phyloP scores from a whole-genome alignment of 2,329 filamentous ascomycete genomes.

The Bipolaris gigantea region DNA sequence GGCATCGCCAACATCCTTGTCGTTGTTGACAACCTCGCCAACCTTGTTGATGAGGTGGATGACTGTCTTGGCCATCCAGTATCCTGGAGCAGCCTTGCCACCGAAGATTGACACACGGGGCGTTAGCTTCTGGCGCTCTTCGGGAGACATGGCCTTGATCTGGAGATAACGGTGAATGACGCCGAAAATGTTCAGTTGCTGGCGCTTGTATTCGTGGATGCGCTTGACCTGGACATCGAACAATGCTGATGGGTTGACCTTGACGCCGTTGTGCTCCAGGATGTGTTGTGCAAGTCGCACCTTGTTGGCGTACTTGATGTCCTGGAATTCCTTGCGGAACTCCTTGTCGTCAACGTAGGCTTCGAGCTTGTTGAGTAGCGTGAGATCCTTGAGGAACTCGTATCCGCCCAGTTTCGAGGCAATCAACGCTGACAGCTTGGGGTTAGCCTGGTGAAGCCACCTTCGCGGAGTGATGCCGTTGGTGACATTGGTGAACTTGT shows the following conservation, averaged over 20 bases:
- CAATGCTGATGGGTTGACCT: conserved; percentile 81
- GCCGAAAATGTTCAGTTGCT: conserved; percentile 98
- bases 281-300: conserved; percentile 89
- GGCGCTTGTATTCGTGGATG: conserved; percentile 98
- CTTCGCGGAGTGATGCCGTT: conserved; percentile 95
- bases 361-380: conserved; percentile 82
- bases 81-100: conserved; percentile 95
- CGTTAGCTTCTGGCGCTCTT: conserved; percentile 81
- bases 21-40: conserved; percentile 85
- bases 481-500: conserved; percentile 98
- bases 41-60: conserved; percentile 97
- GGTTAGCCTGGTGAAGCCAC: conserved; percentile 98
- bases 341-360: conserved; percentile 79
- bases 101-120: conserved; percentile 95
- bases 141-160: conserved; percentile 81
- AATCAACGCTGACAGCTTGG: conserved; percentile 86
- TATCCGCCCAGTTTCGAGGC: conserved; percentile 82
- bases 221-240: conserved; percentile 99
- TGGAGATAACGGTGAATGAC: conserved; percentile 92
- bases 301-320: conserved; percentile 97
- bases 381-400: conserved; percentile 88
- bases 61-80: conserved; percentile 99
- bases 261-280: conserved; percentile 75
- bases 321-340: conserved; percentile 92
- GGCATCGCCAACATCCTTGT: conserved; percentile 86